Evolutionary conservation across 2,329 filamentous ascomycete genomes (phyloP).

Genomic region (Scedosporium minutisporum): DNA sequence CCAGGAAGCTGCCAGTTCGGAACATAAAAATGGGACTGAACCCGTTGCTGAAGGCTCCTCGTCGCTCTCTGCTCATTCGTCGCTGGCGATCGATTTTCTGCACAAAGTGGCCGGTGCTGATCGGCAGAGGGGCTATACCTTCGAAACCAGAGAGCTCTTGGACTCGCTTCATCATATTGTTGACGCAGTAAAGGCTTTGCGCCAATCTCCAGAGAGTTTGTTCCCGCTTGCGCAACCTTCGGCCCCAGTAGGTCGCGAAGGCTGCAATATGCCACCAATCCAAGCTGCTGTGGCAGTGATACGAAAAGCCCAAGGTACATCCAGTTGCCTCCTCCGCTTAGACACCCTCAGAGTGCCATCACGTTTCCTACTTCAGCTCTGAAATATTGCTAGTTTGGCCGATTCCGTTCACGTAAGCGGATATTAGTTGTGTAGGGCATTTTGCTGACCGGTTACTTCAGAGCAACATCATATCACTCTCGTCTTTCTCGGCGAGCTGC

Average conservation of each 20-base stretch:
- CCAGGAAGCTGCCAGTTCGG: neutral
- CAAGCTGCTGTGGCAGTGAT: constrained; percentile 9
- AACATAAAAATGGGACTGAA: constrained; percentile 10
- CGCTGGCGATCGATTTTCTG: constrained; percentile 35
- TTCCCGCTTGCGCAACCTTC: constrained; percentile 13
- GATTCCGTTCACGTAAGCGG: neutral
- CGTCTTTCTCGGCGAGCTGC: neutral
- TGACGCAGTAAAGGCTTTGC: constrained; percentile 16
- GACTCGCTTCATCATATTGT: constrained; percentile 22
- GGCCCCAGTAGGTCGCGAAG: neutral
- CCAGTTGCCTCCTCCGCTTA: neutral
- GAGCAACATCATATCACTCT: neutral
- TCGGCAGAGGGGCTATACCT: constrained; percentile 16
- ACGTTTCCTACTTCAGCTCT: neutral
- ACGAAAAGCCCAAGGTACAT: constrained; percentile 8
- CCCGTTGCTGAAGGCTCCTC: constrained; percentile 32
- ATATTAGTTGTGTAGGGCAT: neutral
- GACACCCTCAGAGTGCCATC: neutral
- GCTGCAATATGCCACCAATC: constrained; percentile 10
- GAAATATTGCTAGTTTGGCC: neutral
- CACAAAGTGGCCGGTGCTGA: constrained; percentile 24
- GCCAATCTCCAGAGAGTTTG: constrained; percentile 14
- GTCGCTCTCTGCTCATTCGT: constrained; percentile 34
- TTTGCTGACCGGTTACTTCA: neutral
- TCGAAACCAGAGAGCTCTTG: constrained; percentile 24